phyloP scores from a whole-genome alignment of 306 rosid genomes.

The Citrullus amarus region DNA sequence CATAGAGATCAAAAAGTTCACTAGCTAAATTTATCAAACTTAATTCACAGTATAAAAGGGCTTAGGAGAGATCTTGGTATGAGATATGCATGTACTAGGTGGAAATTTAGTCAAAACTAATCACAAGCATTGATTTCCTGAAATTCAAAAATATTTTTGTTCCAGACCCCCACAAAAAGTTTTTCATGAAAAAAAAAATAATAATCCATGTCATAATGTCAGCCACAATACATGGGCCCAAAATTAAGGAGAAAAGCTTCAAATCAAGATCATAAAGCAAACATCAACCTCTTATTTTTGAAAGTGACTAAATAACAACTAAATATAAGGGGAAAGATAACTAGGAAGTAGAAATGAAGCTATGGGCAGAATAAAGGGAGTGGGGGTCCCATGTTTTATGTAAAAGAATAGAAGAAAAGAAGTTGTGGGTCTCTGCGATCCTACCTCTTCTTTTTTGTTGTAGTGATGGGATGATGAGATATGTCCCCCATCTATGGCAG shows the following conservation, averaged over 20 bases:
- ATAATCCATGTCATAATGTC: background rate
- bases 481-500: slow-evolving; percentile 21
- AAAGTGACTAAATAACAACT: slow-evolving; percentile 10
- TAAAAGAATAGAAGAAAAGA: slow-evolving; percentile 14
- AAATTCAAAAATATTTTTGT: background rate
- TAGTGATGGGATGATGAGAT: slow-evolving; percentile 33
- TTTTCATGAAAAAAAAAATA: background rate
- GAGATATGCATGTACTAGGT: slow-evolving; percentile 2
- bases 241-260: slow-evolving; percentile 14
- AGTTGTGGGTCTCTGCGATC: slow-evolving; percentile 27
- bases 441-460: slow-evolving; percentile 23
- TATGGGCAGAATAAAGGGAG: slow-evolving; percentile 25
- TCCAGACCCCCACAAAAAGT: slow-evolving; percentile 4
- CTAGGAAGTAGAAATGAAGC: slow-evolving; percentile 21
- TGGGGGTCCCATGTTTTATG: slow-evolving; percentile 26
- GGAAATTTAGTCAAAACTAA: background rate
- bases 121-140: background rate
- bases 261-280: slow-evolving; percentile 12
- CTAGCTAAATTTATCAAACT: background rate
- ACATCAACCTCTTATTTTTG: background rate
- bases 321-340: slow-evolving; percentile 15
- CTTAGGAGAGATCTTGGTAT: background rate
- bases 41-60: background rate
- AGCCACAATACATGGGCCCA: slow-evolving; percentile 8
- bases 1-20: background rate